Evolutionary conservation across 805 yeast genomes (phyloP), one percentile per base, ranked within the genome.

Genomic region (Kazachstania kunashirensis): DNA sequence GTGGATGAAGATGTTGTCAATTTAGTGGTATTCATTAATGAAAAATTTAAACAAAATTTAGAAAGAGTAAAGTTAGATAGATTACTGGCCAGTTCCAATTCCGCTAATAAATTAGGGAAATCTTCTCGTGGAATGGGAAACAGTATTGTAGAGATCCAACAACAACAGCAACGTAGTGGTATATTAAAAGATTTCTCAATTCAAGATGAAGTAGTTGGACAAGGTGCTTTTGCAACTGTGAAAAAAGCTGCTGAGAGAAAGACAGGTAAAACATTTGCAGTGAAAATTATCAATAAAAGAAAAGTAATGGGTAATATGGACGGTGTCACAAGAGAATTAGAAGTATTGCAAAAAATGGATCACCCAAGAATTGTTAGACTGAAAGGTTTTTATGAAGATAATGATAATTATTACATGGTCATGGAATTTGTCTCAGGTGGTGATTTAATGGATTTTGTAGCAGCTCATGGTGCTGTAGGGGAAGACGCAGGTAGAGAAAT

Each of bases 381-480:
- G 35, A 77, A 82, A 53, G 92, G 86, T 4, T 84, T 82, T 50
- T 86, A 77, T 54, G 95, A 88, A 53, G 96, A 89, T 54, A 63
- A 67, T 5, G 83, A 79, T 40, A 75, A 72, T 50, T 84, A 84
- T 57, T 89, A 84, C 56, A 66, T 92, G 44, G 89, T 92, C 6
- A 89, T 92, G 96, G 98, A 92, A 53, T 83, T 79, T 50, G 94
- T 92, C 19, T 79, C 94, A 2, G 96, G 96, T 12, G 99, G 98
- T 18, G 99, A 92, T 58, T 65, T 92, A 36, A 92, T 92, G 98
- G 98, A 92, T 63, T 88, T 84, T 61, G 94, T 89, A 2, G 89
- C 94, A 1, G 84, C 86, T 2, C 81, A 84, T 59, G 96, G 96
- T 2, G 75, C 89, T 2, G 82, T 92, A 14, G 89, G 89, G 11